Evolutionary conservation across 164 flowering plant genomes (phyloP).

Genomic region (Tetrastigma voinierianum): DNA sequence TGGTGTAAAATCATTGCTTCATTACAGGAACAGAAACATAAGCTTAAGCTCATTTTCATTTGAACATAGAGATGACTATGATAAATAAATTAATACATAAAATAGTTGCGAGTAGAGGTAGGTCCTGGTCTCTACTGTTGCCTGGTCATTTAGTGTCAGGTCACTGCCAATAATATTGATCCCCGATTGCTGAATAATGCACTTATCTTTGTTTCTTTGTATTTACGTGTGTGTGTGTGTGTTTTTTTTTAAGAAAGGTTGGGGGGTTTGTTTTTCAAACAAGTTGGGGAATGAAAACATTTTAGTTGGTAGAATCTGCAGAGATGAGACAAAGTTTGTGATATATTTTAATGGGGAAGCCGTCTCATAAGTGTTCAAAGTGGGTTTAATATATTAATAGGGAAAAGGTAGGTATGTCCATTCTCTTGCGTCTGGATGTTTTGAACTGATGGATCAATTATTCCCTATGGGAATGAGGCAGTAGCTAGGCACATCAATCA

Average conservation of each 20-base stretch:
- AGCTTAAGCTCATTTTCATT: not conserved
- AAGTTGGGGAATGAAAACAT: constrained; percentile 23
- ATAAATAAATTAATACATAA: too few species aligned
- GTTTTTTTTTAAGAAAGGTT: too few species aligned
- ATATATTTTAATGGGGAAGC: not conserved
- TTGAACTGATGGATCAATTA: not conserved
- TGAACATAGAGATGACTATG: too few species aligned
- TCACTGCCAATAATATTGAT: not conserved
- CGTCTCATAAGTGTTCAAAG: not conserved
- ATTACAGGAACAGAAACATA: not conserved
- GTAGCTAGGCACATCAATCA: too few species aligned
- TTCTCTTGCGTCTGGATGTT: not conserved
- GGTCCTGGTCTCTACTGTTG: not conserved
- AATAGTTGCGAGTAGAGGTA: too few species aligned
- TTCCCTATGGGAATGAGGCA: too few species aligned
- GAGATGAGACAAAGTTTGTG: constrained; percentile 8
- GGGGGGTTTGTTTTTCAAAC: constrained; percentile 5
- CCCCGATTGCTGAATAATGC: not conserved
- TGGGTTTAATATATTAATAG: not conserved
- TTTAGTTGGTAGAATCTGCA: constrained; percentile 15
- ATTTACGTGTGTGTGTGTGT: too few species aligned
- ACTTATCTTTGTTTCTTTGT: too few species aligned
- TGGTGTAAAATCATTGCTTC: not conserved
- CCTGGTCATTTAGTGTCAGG: not conserved
- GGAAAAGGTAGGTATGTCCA: not conserved